Percentiles rank a stretch among this genome's conserved stretches.
phyloP scores from a whole-genome alignment of 1,284 basidiomycete species.

The Ganoderma boninense region DNA sequence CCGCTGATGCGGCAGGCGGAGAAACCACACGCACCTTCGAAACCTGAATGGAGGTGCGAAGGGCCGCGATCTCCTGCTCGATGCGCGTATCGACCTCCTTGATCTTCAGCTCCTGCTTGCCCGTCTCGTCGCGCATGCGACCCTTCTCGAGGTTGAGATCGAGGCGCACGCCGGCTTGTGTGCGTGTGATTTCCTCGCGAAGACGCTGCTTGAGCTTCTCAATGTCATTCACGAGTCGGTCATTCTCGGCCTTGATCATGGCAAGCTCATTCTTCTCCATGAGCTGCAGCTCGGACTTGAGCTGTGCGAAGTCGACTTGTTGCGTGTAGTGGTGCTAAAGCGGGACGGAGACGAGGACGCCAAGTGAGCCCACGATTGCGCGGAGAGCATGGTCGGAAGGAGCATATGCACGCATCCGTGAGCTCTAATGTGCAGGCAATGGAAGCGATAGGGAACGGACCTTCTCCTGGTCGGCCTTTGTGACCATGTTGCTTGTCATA shows the following conservation, averaged over 20 bases:
- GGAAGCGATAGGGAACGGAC: slow-evolving; percentile 47
- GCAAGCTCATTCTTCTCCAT: slow-evolving; percentile 98
- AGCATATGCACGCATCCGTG: background rate
- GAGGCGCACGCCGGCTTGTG: slow-evolving; percentile 93
- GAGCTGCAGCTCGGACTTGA: slow-evolving; percentile 96
- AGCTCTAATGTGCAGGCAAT: background rate
- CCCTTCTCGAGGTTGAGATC: slow-evolving; percentile 99
- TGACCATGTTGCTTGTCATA: slow-evolving; percentile 95
- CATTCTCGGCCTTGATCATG: slow-evolving; percentile 95
- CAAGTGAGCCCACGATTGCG: background rate
- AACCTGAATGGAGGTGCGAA: slow-evolving; percentile 91
- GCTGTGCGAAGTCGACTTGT: slow-evolving; percentile 96
- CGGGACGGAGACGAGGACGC: background rate
- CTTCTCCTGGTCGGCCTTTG: slow-evolving; percentile 94
- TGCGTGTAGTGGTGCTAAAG: slow-evolving; percentile 90
- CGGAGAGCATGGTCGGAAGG: background rate
- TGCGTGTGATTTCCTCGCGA: slow-evolving; percentile 90
- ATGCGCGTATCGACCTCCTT: slow-evolving; percentile 98
- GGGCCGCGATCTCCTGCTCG: slow-evolving; percentile 93
- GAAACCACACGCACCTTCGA: slow-evolving; percentile 70
- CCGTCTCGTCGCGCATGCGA: slow-evolving; percentile 93
- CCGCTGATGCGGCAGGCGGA: background rate
- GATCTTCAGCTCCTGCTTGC: slow-evolving; percentile 95
- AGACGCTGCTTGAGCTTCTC: slow-evolving; percentile 97
- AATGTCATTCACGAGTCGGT: slow-evolving; percentile 90